Evolutionary conservation across 78 protist species (phyloP).

Genomic region (Polysphondylium violaceum): DNA sequence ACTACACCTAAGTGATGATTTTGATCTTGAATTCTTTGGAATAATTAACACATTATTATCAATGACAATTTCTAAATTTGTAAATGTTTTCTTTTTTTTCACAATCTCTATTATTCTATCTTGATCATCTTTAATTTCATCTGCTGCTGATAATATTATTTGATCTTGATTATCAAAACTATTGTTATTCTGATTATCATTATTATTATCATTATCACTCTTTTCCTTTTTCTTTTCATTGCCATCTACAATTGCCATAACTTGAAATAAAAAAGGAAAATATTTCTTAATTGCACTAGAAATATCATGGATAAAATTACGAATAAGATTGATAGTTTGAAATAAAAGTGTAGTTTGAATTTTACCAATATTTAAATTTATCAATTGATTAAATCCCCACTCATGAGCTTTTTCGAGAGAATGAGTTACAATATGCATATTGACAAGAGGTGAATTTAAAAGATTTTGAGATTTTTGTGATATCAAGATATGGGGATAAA

Average conservation of each 20-base stretch:
- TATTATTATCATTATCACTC: background rate
- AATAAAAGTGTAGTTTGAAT: slow-evolving; percentile 7
- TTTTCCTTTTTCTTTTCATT: background rate
- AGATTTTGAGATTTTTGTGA: slow-evolving; percentile 1
- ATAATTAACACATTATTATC: slow-evolving; percentile 12
- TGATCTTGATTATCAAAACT: too few species aligned
- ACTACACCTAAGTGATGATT: slow-evolving; percentile 14
- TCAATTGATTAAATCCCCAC: slow-evolving; percentile 35
- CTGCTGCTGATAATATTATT: too few species aligned
- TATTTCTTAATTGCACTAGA: background rate
- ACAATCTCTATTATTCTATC: background rate
- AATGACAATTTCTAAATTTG: slow-evolving; percentile 45
- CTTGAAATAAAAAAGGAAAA: slow-evolving; percentile 38
- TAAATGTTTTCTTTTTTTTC: slow-evolving; percentile 11
- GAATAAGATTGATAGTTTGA: slow-evolving; percentile 55
- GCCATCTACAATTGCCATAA: slow-evolving; percentile 7
- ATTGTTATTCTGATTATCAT: background rate
- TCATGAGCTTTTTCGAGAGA: slow-evolving; percentile 31
- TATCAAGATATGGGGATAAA: slow-evolving; percentile 23
- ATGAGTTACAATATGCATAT: slow-evolving; percentile 62
- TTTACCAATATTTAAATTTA: slow-evolving; percentile 41
- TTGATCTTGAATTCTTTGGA: slow-evolving; percentile 65
- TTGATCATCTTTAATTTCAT: background rate
- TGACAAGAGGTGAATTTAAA: slow-evolving; percentile 10
- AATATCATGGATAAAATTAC: slow-evolving; percentile 19